phyloP scores from a whole-genome alignment of 805 yeast species.

The Metschnikowia amazonensis region DNA sequence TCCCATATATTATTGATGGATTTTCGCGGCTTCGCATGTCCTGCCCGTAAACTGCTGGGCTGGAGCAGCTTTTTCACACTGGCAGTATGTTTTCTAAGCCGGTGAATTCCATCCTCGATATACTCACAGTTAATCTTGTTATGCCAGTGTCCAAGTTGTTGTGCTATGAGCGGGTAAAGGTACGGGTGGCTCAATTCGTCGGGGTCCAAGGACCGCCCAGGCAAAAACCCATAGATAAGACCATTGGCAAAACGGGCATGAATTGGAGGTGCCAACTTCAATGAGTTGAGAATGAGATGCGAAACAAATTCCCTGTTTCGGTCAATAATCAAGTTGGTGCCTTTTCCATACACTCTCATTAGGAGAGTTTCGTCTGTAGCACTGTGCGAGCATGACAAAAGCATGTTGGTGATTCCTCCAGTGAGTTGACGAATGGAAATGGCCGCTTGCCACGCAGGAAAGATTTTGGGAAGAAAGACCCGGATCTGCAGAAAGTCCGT shows the following conservation, averaged over 20 bases:
- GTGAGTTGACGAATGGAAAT: slow-evolving; percentile 45
- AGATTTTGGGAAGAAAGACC: slow-evolving; percentile 38
- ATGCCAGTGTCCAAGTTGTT: slow-evolving; percentile 71
- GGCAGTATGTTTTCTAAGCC: slow-evolving; percentile 30
- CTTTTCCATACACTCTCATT: slow-evolving; percentile 71
- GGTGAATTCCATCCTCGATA: slow-evolving; percentile 46
- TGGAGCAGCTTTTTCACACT: slow-evolving; percentile 12
- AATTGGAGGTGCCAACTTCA: slow-evolving; percentile 63
- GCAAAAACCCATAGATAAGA: slow-evolving; percentile 62
- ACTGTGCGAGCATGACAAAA: slow-evolving; percentile 42
- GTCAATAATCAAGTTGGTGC: slow-evolving; percentile 68
- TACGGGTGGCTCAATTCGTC: slow-evolving; percentile 47
- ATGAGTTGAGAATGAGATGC: slow-evolving; percentile 57
- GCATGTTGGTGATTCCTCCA: slow-evolving; percentile 65
- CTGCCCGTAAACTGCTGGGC: not conserved
- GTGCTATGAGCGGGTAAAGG: slow-evolving; percentile 57
- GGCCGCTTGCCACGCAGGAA: slow-evolving; percentile 40
- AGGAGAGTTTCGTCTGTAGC: slow-evolving; percentile 39
- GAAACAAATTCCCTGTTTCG: slow-evolving; percentile 71
- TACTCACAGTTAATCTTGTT: slow-evolving; percentile 40
- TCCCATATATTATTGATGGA: slow-evolving; percentile 52
- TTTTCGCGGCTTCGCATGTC: slow-evolving; percentile 14
- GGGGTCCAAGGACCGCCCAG: slow-evolving; percentile 58
- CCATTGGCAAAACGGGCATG: slow-evolving; percentile 71
- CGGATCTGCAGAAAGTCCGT: slow-evolving; percentile 37